A percentile compares a stretch with the other conserved stretches of the same genome.
Evolutionary conservation across 1,284 basidiomycete genomes (phyloP).

Genomic region (Spongispora temasekensis): DNA sequence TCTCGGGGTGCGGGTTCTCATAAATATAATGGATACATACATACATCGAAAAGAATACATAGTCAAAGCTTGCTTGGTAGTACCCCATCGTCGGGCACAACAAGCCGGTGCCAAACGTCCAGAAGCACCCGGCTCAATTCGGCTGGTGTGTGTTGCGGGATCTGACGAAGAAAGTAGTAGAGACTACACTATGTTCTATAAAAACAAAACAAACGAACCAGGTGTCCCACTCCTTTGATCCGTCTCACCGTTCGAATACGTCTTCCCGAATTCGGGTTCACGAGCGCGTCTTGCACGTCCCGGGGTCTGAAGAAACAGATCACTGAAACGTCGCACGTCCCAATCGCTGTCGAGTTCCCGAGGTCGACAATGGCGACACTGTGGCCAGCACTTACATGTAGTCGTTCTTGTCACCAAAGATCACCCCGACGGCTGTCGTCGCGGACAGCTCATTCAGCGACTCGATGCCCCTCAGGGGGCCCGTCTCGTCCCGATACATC

Average conservation of each 20-base stretch:
- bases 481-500: slow-evolving; percentile 37
- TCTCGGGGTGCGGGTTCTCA: too few relatives aligned
- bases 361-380: too few relatives aligned
- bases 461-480: slow-evolving; percentile 49
- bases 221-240: slow-evolving; percentile 47
- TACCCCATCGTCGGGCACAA: too few relatives aligned
- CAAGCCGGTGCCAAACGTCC: slow-evolving; percentile 17
- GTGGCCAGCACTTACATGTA: slow-evolving; percentile 46
- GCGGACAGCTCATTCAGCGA: slow-evolving; percentile 43
- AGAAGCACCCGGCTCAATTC: slow-evolving; percentile 22
- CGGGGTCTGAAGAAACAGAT: slow-evolving; percentile 42
- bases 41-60: too few relatives aligned
- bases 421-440: slow-evolving; percentile 47
- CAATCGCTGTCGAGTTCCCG: neutral
- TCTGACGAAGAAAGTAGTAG: too few relatives aligned
- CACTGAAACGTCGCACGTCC: slow-evolving; percentile 3
- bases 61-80: too few relatives aligned
- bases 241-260: slow-evolving; percentile 42
- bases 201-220: slow-evolving; percentile 37
- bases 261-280: slow-evolving; percentile 45
- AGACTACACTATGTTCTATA: neutral
- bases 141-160: slow-evolving; percentile 27
- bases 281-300: slow-evolving; percentile 46
- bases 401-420: slow-evolving; percentile 51
- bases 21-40: too few relatives aligned